Percentiles rank a stretch among this genome's conserved stretches.
These are phyloP conservation scores for Coleophoma crateriformis DNA, from an alignment of 2,329 filamentous ascomycete species.

Conservation along the genomic window DNA sequence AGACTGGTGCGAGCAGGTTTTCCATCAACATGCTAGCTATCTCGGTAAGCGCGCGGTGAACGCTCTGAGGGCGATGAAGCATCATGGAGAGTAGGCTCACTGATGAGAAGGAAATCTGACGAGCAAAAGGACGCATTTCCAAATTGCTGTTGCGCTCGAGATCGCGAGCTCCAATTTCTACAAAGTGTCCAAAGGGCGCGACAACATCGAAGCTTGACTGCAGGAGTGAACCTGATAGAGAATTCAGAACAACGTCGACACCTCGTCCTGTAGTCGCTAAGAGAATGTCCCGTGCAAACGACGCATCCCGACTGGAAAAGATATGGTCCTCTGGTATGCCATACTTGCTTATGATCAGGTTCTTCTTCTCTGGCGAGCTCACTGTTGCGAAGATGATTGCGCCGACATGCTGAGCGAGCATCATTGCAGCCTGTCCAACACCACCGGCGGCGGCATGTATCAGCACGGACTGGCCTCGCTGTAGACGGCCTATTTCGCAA, in stretches of 20 bases:
- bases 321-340: slow-evolving; percentile 4
- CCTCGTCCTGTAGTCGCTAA: slow-evolving; percentile 12
- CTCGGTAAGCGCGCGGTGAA: slow-evolving; percentile 11
- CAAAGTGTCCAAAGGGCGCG: slow-evolving; percentile 28
- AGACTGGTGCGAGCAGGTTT: slow-evolving; percentile 11
- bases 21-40: not conserved
- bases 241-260: slow-evolving; percentile 21
- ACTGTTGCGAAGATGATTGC: slow-evolving; percentile 22
- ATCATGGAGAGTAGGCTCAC: slow-evolving; percentile 26
- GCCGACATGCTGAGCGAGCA: slow-evolving; percentile 17
- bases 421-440: slow-evolving; percentile 26
- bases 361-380: slow-evolving; percentile 5
- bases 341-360: slow-evolving; percentile 10
- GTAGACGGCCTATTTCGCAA: slow-evolving; percentile 8
- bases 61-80: not conserved
- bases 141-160: slow-evolving; percentile 19
- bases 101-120: slow-evolving; percentile 31
- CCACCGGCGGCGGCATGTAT: slow-evolving; percentile 26
- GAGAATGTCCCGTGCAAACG: slow-evolving; percentile 17
- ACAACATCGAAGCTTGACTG: slow-evolving; percentile 25
- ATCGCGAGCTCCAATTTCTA: slow-evolving; percentile 32
- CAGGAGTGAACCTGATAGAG: slow-evolving; percentile 15
- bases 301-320: slow-evolving; percentile 2
- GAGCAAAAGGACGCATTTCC: slow-evolving; percentile 24
- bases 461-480: slow-evolving; percentile 20